A percentile compares a stretch with the other conserved stretches of the same genome.
phyloP scores from a whole-genome alignment of 2,329 filamentous ascomycete genomes.

The Pyrenophora seminiperda region DNA sequence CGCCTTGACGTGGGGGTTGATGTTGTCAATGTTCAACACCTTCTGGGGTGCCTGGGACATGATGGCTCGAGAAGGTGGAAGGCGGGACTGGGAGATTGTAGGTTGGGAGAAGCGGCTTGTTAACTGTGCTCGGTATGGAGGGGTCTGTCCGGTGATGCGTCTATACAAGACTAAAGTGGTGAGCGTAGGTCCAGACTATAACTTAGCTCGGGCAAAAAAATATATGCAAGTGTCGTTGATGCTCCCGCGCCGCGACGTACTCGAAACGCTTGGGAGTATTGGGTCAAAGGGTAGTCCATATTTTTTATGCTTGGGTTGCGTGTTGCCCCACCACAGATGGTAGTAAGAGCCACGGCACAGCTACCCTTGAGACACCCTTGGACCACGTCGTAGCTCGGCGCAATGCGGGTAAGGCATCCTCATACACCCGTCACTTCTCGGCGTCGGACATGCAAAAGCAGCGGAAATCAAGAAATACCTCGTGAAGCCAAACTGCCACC shows the following conservation, averaged over 20 bases:
- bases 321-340: constrained; percentile 35
- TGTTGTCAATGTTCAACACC: constrained; percentile 77
- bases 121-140: constrained; percentile 3
- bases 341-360: constrained; percentile 6
- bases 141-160: constrained; percentile 9
- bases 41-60: constrained; percentile 48
- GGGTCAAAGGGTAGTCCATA: constrained; percentile 25
- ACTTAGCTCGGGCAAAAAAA: constrained; percentile 12
- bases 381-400: constrained; percentile 24
- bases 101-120: constrained; percentile 5
- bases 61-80: constrained; percentile 43
- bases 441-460: constrained; percentile 6
- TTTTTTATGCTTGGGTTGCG: constrained; percentile 33
- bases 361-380: constrained; percentile 10
- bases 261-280: constrained; percentile 15
- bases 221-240: constrained; percentile 9
- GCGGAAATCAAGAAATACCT: constrained; percentile 35
- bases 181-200: constrained; percentile 21
- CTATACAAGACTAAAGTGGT: constrained; percentile 18
- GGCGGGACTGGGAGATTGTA: constrained; percentile 1
- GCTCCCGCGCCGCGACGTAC: constrained; percentile 14
- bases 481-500: constrained; percentile 23
- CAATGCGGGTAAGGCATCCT: constrained; percentile 2
- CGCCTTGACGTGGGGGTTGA: constrained; percentile 85
- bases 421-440: background rate